phyloP scores from a whole-genome alignment of 2,329 filamentous ascomycete species.

The Claviceps sp. region DNA sequence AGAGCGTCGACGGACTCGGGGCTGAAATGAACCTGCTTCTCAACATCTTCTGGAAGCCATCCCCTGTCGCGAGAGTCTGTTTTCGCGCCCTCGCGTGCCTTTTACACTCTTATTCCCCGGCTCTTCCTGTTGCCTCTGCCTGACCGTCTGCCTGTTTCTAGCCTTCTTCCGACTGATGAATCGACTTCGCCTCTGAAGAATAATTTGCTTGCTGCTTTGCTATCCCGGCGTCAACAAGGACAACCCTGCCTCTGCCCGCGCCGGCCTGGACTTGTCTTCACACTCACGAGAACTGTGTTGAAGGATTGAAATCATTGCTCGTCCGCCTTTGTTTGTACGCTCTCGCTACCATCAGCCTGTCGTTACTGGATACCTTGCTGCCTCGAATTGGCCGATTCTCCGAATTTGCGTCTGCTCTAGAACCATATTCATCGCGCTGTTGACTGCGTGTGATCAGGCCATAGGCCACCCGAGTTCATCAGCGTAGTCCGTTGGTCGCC shows the following conservation, averaged over 20 bases:
- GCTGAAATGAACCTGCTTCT: constrained; percentile 9
- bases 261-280: not conserved
- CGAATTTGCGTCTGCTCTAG: no score
- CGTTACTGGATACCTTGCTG: not conserved
- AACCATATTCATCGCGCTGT: not conserved
- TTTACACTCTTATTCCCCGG: constrained; percentile 2
- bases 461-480: not conserved
- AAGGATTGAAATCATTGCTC: not conserved
- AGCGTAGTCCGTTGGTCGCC: not conserved
- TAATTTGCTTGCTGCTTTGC: not conserved
- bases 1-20: not conserved
- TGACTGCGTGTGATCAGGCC: not conserved
- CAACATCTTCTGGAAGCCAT: constrained; percentile 20
- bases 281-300: not conserved
- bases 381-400: not conserved
- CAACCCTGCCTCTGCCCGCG: not conserved
- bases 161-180: not conserved
- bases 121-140: not conserved
- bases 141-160: not conserved
- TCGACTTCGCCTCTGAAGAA: not conserved
- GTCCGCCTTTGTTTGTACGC: not conserved
- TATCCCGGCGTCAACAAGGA: not conserved
- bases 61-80: constrained; percentile 3
- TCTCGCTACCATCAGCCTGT: not conserved
- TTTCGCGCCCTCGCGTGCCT: constrained; percentile 1